Percentiles rank a stretch among this genome's conserved stretches.
Conservation (phyloP, 495 filamentous ascomycete genomes). For the Neurospora sp. region DNA sequence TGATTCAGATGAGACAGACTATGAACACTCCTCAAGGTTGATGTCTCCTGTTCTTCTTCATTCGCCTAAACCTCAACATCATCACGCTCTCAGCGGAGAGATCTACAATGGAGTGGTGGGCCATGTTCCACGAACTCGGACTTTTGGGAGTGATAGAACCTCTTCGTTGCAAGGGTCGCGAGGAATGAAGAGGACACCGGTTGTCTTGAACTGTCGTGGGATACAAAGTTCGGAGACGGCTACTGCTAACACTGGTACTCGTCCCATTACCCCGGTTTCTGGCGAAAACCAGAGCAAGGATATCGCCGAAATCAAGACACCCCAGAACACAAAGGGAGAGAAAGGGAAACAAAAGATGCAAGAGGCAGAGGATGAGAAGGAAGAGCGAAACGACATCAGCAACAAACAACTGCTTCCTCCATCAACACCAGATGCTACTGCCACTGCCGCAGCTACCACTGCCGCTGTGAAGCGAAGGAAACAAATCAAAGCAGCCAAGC, state of each 20-base stretch:
- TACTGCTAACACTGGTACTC: background rate
- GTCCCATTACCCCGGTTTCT: background rate
- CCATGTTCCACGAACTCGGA: background rate
- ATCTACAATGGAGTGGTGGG: background rate
- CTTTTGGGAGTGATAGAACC: background rate
- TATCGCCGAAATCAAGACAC: background rate
- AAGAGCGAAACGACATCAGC: background rate
- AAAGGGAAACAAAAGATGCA: background rate
- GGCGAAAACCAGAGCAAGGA: background rate
- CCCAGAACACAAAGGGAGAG: background rate
- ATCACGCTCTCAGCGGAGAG: background rate
- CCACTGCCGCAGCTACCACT: conserved; percentile 3
- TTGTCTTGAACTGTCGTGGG: background rate
- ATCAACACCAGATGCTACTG: background rate
- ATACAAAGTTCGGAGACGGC: background rate
- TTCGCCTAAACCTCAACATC: background rate
- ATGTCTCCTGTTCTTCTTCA: background rate
- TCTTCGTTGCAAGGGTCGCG: background rate
- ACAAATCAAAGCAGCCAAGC: conserved; percentile 20
- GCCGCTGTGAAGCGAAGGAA: conserved; percentile 22
- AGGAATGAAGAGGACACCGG: background rate
- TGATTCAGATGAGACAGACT: conserved; percentile 1
- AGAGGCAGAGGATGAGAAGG: background rate
- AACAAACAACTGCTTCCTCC: background rate
- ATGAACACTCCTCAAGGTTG: background rate